A percentile compares a stretch with the other conserved stretches of the same genome.
These are phyloP conservation scores for Gamsiella multidivaricata DNA, from an alignment of 192 early-diverging fungal genomes.

Conservation along the genomic window DNA sequence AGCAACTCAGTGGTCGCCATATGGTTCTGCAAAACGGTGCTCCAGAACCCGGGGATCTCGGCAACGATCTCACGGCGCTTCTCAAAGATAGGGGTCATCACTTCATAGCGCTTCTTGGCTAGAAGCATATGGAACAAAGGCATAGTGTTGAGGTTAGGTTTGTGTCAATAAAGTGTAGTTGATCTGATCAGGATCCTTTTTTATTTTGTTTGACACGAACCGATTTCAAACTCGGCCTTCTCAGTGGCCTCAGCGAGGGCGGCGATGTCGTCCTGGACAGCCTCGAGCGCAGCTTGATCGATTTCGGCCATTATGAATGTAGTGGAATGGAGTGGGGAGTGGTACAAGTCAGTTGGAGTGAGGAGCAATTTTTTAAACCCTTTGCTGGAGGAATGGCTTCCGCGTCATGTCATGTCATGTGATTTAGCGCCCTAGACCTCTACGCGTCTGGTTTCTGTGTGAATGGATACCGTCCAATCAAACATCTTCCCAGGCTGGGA, in stretches of 20 bases:
- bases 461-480: too few relatives aligned
- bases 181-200: not conserved
- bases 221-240: slow-evolving; percentile 44
- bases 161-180: not conserved
- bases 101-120: slow-evolving; percentile 45
- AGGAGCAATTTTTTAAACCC: too few relatives aligned
- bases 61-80: slow-evolving; percentile 65
- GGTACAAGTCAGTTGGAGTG: too few relatives aligned
- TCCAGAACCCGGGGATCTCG: slow-evolving; percentile 68
- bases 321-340: not conserved
- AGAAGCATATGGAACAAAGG: not conserved
- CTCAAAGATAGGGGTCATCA: slow-evolving; percentile 45
- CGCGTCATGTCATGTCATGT: too few relatives aligned
- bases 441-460: too few relatives aligned
- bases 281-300: slow-evolving; percentile 19
- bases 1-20: slow-evolving; percentile 11
- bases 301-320: slow-evolving; percentile 34
- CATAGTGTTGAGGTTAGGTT: not conserved
- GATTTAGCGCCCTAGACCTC: too few relatives aligned
- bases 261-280: slow-evolving; percentile 25
- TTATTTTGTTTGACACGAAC: slow-evolving; percentile 5
- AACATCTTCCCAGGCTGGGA: too few relatives aligned
- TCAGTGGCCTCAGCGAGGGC: slow-evolving; percentile 19
- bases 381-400: too few relatives aligned
- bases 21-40: slow-evolving; percentile 59